Evolutionary conservation across 495 filamentous ascomycete species (phyloP).

Genomic region (Schizothecium vesticola): DNA sequence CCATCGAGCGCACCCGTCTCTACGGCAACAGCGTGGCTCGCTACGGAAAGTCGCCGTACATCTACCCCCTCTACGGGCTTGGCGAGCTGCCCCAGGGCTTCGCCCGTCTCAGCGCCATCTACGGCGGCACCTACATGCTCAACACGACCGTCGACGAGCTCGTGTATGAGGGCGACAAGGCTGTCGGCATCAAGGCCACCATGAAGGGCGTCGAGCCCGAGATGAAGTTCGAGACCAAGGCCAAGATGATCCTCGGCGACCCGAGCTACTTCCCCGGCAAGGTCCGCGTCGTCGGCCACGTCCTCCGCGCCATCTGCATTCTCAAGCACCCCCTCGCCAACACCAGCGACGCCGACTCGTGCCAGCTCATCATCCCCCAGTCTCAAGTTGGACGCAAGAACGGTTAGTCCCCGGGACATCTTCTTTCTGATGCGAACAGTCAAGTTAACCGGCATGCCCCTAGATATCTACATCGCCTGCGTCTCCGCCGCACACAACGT

Average conservation of each 20-base stretch:
- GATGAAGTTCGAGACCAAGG: slow-evolving; percentile 94
- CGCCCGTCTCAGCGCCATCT: slow-evolving; percentile 93
- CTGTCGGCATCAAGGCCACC: slow-evolving; percentile 90
- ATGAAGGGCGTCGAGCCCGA: slow-evolving; percentile 79
- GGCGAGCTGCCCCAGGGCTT: slow-evolving; percentile 98
- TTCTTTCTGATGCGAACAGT: neutral
- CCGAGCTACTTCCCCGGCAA: slow-evolving; percentile 94
- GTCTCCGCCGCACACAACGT: slow-evolving; percentile 96
- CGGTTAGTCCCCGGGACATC: slow-evolving; percentile 48
- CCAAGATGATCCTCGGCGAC: slow-evolving; percentile 92
- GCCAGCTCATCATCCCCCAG: slow-evolving; percentile 96
- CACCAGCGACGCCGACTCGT: slow-evolving; percentile 84
- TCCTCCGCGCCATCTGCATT: slow-evolving; percentile 95
- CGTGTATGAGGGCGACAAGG: slow-evolving; percentile 72
- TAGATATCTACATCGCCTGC: slow-evolving; percentile 96
- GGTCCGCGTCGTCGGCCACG: slow-evolving; percentile 76
- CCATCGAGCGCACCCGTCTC: slow-evolving; percentile 85
- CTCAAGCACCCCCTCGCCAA: slow-evolving; percentile 85
- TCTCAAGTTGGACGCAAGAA: slow-evolving; percentile 92
- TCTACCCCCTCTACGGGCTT: slow-evolving; percentile 96
- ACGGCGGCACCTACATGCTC: slow-evolving; percentile 98
- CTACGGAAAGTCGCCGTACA: slow-evolving; percentile 98
- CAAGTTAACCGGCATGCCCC: neutral
- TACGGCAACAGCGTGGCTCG: slow-evolving; percentile 98
- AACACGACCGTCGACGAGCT: slow-evolving; percentile 92